Evolutionary conservation across 1,284 basidiomycete species (phyloP).

Genomic region (Leccinum angustisporum): DNA sequence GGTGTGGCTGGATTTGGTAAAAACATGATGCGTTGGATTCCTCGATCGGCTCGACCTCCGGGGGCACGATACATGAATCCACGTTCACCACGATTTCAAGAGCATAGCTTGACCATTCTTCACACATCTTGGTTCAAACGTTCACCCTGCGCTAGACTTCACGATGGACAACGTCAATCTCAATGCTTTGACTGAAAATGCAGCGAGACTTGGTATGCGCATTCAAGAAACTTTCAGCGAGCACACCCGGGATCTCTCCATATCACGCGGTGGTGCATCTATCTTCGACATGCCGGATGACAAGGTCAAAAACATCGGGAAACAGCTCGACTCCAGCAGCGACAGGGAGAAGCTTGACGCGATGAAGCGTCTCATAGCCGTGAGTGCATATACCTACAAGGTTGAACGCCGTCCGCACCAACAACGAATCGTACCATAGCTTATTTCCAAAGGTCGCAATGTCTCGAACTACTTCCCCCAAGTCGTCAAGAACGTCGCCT

Average conservation of each 20-base stretch:
- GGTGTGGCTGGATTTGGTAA: conserved; percentile 4
- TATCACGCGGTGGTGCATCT: conserved; percentile 53
- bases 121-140: neutral
- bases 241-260: conserved; percentile 68
- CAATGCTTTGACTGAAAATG: conserved; percentile 75
- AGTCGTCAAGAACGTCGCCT: conserved; percentile 93
- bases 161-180: conserved; percentile 51
- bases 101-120: conserved; percentile 2
- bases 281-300: conserved; percentile 72
- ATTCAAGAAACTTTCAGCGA: conserved; percentile 79
- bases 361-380: conserved; percentile 90
- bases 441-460: conserved; percentile 91
- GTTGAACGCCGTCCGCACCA: conserved; percentile 4
- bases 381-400: conserved; percentile 40
- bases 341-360: conserved; percentile 91
- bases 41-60: neutral
- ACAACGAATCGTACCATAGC: conserved; percentile 43
- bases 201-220: conserved; percentile 73
- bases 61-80: conserved; percentile 7
- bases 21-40: neutral
- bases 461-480: conserved; percentile 92
- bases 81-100: neutral
- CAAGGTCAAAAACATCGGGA: conserved; percentile 73
- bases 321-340: conserved; percentile 82
- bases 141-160: conserved; percentile 2